A percentile compares a stretch with the other conserved stretches of the same genome.
phyloP scores from a whole-genome alignment of 345 rosid genomes.

The Lepidium didymum region DNA sequence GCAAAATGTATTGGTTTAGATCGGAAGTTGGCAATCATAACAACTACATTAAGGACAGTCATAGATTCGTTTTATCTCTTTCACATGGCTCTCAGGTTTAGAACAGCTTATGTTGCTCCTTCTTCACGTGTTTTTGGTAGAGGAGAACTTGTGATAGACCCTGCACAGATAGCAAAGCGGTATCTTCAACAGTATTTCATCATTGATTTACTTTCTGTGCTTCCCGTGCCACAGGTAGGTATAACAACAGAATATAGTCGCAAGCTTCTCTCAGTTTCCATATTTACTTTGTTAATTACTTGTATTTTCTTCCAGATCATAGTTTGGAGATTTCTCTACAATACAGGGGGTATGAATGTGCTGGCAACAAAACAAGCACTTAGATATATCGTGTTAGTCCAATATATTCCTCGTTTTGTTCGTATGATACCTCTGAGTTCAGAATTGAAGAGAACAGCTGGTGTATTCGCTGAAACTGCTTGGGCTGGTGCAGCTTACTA shows the following conservation, averaged over 20 bases:
- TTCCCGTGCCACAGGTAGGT: conserved; percentile 97
- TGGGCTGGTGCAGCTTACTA: conserved; percentile 99
- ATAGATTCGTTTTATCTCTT: conserved; percentile 84
- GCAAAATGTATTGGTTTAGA: conserved; percentile 68
- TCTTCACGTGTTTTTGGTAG: conserved; percentile 96
- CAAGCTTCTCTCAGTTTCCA: neutral
- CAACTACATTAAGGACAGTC: conserved; percentile 65
- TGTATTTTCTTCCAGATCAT: conserved; percentile 50
- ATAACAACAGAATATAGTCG: neutral
- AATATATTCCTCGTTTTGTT: conserved; percentile 64
- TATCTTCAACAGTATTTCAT: conserved; percentile 69
- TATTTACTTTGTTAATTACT: neutral
- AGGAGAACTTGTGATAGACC: conserved; percentile 92
- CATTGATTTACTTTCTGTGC: conserved; percentile 74
- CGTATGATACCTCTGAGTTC: conserved; percentile 71
- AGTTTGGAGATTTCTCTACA: conserved; percentile 75
- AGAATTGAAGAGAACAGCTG: conserved; percentile 86
- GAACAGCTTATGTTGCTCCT: conserved; percentile 95
- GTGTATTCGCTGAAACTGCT: conserved; percentile 92
- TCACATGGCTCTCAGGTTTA: conserved; percentile 86
- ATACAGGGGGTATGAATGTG: conserved; percentile 67
- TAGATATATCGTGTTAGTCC: conserved; percentile 63
- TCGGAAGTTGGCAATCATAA: conserved; percentile 57
- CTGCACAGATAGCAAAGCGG: conserved; percentile 81
- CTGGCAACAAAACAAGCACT: conserved; percentile 73